These are phyloP conservation scores for Saturnispora besseyi DNA, from an alignment of 805 yeast genomes.

Conservation along the genomic window DNA sequence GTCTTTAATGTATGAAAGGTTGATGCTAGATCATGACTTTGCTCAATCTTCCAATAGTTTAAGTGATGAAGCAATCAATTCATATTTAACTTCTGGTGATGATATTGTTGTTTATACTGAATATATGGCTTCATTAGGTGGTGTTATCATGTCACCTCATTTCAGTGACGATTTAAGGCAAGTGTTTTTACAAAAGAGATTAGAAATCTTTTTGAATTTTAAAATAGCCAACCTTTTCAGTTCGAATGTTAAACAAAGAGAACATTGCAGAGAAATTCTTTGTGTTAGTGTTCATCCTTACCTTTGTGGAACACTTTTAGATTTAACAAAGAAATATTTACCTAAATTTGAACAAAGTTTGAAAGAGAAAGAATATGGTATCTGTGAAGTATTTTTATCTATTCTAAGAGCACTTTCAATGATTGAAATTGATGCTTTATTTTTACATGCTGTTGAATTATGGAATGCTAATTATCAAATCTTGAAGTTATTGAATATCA, in stretches of 20 bases:
- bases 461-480: slow-evolving; percentile 22
- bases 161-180: slow-evolving; percentile 22
- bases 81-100: slow-evolving; percentile 7
- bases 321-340: slow-evolving; percentile 16
- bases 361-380: slow-evolving; percentile 16
- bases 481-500: slow-evolving; percentile 17
- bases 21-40: slow-evolving; percentile 16
- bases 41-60: neutral
- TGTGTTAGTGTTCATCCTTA: slow-evolving; percentile 41
- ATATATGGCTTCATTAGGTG: slow-evolving; percentile 60
- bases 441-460: slow-evolving; percentile 20
- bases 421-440: slow-evolving; percentile 21
- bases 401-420: slow-evolving; percentile 24
- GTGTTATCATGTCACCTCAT: slow-evolving; percentile 40
- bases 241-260: slow-evolving; percentile 37
- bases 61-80: neutral
- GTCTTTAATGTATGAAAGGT: slow-evolving; percentile 35
- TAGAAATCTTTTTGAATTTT: slow-evolving; percentile 21
- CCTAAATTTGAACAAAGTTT: slow-evolving; percentile 21
- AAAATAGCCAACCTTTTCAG: slow-evolving; percentile 21
- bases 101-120: slow-evolving; percentile 50
- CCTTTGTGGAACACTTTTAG: slow-evolving; percentile 20
- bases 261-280: slow-evolving; percentile 62
- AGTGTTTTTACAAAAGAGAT: slow-evolving; percentile 20
- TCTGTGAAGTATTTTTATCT: slow-evolving; percentile 24